phyloP scores from a whole-genome alignment of 1,139 yeast species.

The Pichia sp. region DNA sequence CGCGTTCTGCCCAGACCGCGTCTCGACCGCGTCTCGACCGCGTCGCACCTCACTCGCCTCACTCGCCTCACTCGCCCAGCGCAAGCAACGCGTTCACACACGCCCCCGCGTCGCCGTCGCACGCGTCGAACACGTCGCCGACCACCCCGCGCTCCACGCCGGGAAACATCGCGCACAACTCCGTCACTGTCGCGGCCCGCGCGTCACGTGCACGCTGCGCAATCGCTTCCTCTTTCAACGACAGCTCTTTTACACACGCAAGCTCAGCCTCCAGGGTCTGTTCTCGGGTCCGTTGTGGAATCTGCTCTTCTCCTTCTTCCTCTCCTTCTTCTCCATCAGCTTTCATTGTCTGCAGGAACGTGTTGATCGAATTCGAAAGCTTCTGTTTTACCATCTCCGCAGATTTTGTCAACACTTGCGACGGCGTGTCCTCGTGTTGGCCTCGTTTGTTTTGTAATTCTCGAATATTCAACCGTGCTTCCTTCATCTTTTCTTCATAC shows the following conservation, averaged over 20 bases:
- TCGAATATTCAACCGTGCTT: conserved; percentile 22
- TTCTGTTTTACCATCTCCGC: conserved; percentile 49
- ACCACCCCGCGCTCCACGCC: conserved; percentile 60
- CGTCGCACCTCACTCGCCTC: too few relatives aligned
- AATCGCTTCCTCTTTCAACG: conserved; percentile 26
- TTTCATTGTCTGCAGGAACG: conserved; percentile 12
- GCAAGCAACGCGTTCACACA: conserved; percentile 13
- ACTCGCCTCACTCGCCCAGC: too few relatives aligned
- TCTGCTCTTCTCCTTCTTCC: too few relatives aligned
- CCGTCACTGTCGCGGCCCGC: conserved; percentile 37
- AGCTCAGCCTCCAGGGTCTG: conserved; percentile 19
- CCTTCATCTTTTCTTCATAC: conserved; percentile 42
- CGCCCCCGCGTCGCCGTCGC: conserved; percentile 35
- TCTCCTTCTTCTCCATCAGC: background rate
- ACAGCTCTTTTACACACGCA: conserved; percentile 26
- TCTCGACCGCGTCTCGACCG: too few relatives aligned
- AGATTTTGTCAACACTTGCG: conserved; percentile 45
- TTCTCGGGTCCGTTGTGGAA: background rate
- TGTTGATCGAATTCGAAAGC: conserved; percentile 17
- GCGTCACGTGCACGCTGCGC: conserved; percentile 23
- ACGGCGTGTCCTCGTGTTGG: conserved; percentile 32
- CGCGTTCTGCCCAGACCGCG: too few relatives aligned
- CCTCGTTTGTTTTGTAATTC: conserved; percentile 21
- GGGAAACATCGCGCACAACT: conserved; percentile 71
- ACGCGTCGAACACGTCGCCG: conserved; percentile 63